phyloP scores from a whole-genome alignment of 179 eudicot species.

The Silene coronaria region DNA sequence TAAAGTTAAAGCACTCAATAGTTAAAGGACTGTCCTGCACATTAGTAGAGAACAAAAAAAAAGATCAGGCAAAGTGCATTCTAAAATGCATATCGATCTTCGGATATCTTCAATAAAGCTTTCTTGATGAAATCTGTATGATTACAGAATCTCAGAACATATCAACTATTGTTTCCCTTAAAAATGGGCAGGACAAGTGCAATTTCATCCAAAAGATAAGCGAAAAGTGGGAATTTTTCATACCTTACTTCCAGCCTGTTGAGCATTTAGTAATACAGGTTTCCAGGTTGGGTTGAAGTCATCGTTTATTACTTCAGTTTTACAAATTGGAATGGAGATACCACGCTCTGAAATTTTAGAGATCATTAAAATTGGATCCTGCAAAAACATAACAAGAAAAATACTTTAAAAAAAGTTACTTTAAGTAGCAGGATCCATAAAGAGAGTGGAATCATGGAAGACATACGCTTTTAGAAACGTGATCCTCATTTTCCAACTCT shows the following conservation, averaged over 20 bases:
- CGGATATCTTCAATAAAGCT: neutral
- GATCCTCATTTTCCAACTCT: constrained; percentile 83
- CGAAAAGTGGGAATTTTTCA: neutral
- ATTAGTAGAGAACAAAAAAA: constrained; percentile 21
- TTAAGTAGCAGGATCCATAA: constrained; percentile 9
- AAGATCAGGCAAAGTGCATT: constrained; percentile 6
- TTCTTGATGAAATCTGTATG: constrained; percentile 5
- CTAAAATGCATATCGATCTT: neutral
- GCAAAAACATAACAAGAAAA: constrained; percentile 32
- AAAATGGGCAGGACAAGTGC: neutral
- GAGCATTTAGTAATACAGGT: constrained; percentile 56
- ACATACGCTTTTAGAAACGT: constrained; percentile 89
- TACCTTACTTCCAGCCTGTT: constrained; percentile 92
- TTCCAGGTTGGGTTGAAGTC: constrained; percentile 83
- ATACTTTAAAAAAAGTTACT: constrained; percentile 11
- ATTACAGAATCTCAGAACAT: constrained; percentile 1
- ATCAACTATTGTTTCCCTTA: neutral
- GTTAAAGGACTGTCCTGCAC: constrained; percentile 83
- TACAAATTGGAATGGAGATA: constrained; percentile 66
- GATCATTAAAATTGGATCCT: constrained; percentile 91
- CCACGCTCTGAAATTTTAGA: constrained; percentile 71
- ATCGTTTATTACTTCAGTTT: constrained; percentile 84
- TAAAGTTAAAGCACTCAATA: constrained; percentile 87
- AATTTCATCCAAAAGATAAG: neutral
- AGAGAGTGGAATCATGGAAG: constrained; percentile 9